Evolutionary conservation across 306 rosid species (phyloP), one percentile per base, ranked within the genome.

Genomic region (Comarum palustre): DNA sequence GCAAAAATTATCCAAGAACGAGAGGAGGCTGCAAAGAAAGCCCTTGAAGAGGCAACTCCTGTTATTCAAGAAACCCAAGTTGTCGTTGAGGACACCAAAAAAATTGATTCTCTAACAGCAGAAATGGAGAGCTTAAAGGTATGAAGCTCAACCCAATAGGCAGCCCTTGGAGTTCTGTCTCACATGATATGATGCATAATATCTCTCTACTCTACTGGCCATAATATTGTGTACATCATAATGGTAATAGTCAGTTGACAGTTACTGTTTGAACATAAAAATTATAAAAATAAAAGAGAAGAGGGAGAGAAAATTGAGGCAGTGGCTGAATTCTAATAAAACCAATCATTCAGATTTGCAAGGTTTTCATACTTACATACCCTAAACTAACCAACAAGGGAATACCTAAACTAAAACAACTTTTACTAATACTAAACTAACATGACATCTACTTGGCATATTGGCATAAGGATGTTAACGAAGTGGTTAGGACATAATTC

Each of bases 101-200:
- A 89, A 79, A 73, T 92, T 73, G 91, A 89, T 17, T 83, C 90
- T 65, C 80, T 92, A 41, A 89, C 85, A 29, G 81, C 77, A 15
- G 97, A 92, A 86, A 78, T 92, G 64, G 85, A 89, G 77, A 80
- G 43, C 75, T 81, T 92, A 69, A 85, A 84, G 96, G 97, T 89
- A 83, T 63, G 75, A 66, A 85, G 75, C 65, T 77, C 73, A 68
- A 34, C 22, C 73, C 64, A 62, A 55, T 65, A 22, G 72, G 66
- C 19, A 62, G 54, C 42, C 22, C 58, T 24, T 29, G 61, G 20
- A 42, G 20, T 36, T 70, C n/a, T 20, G 20, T 52, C 48, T 51
- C 41, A 27, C 61, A n/a, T 20, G 20, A 10, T 1, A 38, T 64
- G 6, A 64, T 63, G 47, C 45, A 4, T 63, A n/a, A 19, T 24